phyloP scores from a whole-genome alignment of 352 stramenopile genomes.

The Globisporangium ultimum region DNA sequence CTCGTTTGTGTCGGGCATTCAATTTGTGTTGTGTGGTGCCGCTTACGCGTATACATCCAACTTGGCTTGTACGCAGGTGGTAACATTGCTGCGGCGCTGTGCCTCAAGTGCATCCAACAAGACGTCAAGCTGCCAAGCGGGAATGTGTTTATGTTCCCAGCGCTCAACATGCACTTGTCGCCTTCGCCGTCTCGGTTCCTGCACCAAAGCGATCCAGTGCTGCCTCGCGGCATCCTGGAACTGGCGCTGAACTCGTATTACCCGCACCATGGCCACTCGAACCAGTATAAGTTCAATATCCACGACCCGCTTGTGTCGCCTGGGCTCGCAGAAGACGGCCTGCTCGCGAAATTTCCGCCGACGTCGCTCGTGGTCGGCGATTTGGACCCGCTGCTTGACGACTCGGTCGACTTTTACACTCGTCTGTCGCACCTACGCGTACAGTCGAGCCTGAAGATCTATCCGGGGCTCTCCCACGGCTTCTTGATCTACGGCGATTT shows the following conservation, averaged over 20 bases:
- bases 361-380: slow-evolving; percentile 85
- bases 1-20: neutral
- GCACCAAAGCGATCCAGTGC: slow-evolving; percentile 84
- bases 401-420: slow-evolving; percentile 90
- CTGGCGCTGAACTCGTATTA: slow-evolving; percentile 85
- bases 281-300: slow-evolving; percentile 88
- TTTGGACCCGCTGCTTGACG: slow-evolving; percentile 82
- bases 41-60: slow-evolving; percentile 2
- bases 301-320: slow-evolving; percentile 86
- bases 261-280: slow-evolving; percentile 74
- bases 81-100: slow-evolving; percentile 84
- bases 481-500: slow-evolving; percentile 87
- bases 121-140: slow-evolving; percentile 62
- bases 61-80: slow-evolving; percentile 40
- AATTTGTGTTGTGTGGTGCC: neutral
- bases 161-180: slow-evolving; percentile 85
- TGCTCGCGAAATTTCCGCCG: slow-evolving; percentile 76
- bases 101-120: slow-evolving; percentile 82
- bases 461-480: slow-evolving; percentile 76
- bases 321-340: slow-evolving; percentile 66
- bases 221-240: slow-evolving; percentile 79
- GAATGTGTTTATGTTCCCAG: slow-evolving; percentile 89
- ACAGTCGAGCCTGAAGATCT: slow-evolving; percentile 80
- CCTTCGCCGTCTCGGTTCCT: slow-evolving; percentile 85
- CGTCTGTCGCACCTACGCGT: slow-evolving; percentile 78